Base-by-base conservation (phyloP, 805 yeast species). In the Yarrowia sp. region DNA sequence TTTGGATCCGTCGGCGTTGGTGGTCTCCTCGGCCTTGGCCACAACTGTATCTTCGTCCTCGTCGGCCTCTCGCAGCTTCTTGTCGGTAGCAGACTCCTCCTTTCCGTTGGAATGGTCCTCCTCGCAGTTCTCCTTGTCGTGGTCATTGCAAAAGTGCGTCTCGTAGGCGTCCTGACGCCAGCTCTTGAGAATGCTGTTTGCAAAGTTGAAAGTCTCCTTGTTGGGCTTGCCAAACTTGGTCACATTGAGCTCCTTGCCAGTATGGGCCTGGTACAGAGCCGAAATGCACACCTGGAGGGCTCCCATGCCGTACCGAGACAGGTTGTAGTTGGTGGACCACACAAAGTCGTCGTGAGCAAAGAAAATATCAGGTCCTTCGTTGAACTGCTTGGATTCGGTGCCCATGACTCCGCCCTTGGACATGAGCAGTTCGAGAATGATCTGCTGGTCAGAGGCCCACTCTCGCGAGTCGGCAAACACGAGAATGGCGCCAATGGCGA, bases 371-470 rank as follows among this genome's bases (percentile, higher is more conserved):
- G 97, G 95, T 46, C 93, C 93, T 72, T 91, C 92, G 70, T 88
- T 89, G 75, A 78, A 87, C 16, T 89, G 85, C 72, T 86, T 83
- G 48, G 89, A 84, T 52, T 85, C 82, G 5, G 97, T 92, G 50
- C 97, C 97, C 92, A 92, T 89, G 50, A 84, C 86, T 74, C 97
- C 97, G 70, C 85, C 80, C 73, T 89, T 85, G 69, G 92, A 87
- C 78, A 91, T 81, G 67, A 92, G 82, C 74, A 92, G 81, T 75
- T 92, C 97, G 76, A 91, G 81, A 71, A 91, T 90, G 76, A 92
- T 90, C 78, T 92, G 97, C 78, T 91, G 92, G 78, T 92, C 97
- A 38, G 91, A 92, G 52, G 97, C 97, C 96, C 96, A 91, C 76
- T 91, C 92, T 79, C 96, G 85, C 8, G 95, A 88, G 80, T 92